Conservation (phyloP, 306 rosid genomes). For the Ormosia emarginata region DNA sequence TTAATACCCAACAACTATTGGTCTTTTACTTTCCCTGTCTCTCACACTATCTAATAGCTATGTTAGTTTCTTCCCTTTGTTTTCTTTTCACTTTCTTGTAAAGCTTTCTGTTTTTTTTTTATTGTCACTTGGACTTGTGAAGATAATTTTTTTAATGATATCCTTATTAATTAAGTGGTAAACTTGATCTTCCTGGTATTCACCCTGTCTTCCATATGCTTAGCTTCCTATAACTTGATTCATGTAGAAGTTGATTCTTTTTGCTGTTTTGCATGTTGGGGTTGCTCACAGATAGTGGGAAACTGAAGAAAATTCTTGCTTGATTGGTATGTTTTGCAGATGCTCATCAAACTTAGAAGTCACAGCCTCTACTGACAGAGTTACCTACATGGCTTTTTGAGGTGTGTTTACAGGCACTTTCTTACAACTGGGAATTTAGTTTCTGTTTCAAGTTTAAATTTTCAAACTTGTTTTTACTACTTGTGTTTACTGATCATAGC, state of each 20-base stretch:
- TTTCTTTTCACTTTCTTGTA: background rate
- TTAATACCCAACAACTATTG: background rate
- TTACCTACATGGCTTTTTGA: conserved; percentile 20
- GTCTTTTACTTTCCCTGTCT: background rate
- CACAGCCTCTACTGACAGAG: background rate
- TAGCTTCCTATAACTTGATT: conserved; percentile 1
- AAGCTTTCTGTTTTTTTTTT: background rate
- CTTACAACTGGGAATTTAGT: background rate
- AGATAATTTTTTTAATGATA: background rate
- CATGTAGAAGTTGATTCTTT: background rate
- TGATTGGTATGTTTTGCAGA: conserved; percentile 4
- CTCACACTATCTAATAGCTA: background rate
- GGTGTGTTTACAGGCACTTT: background rate
- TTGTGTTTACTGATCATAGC: background rate
- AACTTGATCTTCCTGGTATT: conserved; percentile 25
- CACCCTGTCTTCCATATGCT: background rate
- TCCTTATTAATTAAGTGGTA: background rate
- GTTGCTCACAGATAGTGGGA: background rate
- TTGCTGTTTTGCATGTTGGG: conserved; percentile 25
- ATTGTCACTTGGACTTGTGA: background rate
- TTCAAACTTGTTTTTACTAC: background rate
- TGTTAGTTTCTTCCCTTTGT: background rate
- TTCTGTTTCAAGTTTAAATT: background rate
- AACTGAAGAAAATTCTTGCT: conserved; percentile 16
- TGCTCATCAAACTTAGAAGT: background rate